A percentile compares a stretch with the other conserved stretches of the same genome.
These are phyloP conservation scores for Aureobasidium sp. DNA, from an alignment of 2,329 filamentous ascomycete genomes.

Conservation along the genomic window DNA sequence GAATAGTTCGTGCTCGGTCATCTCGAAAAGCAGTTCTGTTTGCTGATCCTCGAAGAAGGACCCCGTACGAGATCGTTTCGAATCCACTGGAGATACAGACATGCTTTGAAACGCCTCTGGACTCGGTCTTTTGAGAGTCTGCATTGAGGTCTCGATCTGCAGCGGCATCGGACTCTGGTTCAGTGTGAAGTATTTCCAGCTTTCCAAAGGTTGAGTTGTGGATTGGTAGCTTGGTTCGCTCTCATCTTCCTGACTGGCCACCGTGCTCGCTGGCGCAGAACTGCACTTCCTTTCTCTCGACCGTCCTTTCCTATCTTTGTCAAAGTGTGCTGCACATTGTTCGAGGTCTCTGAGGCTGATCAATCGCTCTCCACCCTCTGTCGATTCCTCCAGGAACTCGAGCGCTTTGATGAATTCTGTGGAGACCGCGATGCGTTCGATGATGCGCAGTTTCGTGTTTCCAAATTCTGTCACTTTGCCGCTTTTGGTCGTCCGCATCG, in stretches of 20 bases:
- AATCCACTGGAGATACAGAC: background rate
- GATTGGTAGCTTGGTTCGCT: background rate
- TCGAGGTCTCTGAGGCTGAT: conserved; percentile 15
- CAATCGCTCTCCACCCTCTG: background rate
- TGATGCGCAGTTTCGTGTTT: conserved; percentile 18
- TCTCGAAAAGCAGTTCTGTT: background rate
- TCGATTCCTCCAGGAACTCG: background rate
- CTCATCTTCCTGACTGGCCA: background rate
- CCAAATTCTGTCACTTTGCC: conserved; percentile 19
- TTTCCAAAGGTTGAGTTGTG: background rate
- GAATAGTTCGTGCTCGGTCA: background rate
- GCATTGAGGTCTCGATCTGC: background rate
- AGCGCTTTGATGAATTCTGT: background rate
- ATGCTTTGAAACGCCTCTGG: conserved; percentile 6
- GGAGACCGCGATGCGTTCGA: conserved; percentile 10
- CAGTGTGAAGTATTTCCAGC: background rate
- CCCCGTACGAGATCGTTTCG: conserved; percentile 2
- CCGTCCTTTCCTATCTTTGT: background rate
- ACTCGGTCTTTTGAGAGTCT: conserved; percentile 5
- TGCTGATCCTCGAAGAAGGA: background rate
- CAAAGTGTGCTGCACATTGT: conserved; percentile 2
- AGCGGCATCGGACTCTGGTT: background rate
- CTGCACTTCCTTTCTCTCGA: background rate
- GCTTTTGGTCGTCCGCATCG: conserved; percentile 18
- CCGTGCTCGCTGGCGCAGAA: background rate